These are phyloP conservation scores for Vaccinium vitisidaea DNA, from an alignment of 148 eudicot species.

Conservation along the genomic window DNA sequence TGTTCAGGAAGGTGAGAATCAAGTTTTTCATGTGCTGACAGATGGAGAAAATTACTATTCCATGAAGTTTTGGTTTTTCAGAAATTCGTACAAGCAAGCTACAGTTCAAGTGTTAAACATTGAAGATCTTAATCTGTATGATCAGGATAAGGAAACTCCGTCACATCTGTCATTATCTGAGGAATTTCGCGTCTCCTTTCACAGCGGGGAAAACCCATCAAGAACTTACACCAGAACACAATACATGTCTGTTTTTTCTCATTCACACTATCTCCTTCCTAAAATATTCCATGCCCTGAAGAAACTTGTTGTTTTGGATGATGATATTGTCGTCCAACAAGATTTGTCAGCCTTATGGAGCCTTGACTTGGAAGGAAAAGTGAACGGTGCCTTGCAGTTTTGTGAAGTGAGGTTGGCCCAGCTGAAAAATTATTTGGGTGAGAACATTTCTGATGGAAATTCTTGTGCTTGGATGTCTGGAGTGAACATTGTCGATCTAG, in stretches of 20 bases:
- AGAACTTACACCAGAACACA: conserved; percentile 49
- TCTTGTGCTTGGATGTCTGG: conserved; percentile 97
- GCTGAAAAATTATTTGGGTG: conserved; percentile 52
- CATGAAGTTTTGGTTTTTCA: conserved; percentile 81
- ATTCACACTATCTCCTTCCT: conserved; percentile 80
- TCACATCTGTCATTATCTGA: conserved; percentile 55
- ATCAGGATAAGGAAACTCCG: conserved; percentile 24
- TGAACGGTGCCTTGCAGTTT: conserved; percentile 74
- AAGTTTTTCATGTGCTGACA: conserved; percentile 88
- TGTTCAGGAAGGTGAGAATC: conserved; percentile 73
- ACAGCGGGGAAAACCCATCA: conserved; percentile 41
- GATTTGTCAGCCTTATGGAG: conserved; percentile 81
- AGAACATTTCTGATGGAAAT: conserved; percentile 35
- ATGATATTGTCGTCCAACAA: conserved; percentile 80
- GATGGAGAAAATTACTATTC: conserved; percentile 78
- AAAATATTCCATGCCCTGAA: conserved; percentile 57
- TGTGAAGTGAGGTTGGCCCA: conserved; percentile 69
- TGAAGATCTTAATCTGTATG: conserved; percentile 51
- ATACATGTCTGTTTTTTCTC: conserved; percentile 71
- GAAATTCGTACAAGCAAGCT: conserved; percentile 65
- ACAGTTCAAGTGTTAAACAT: conserved; percentile 72
- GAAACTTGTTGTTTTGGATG: conserved; percentile 81
- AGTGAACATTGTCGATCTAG: conserved; percentile 78
- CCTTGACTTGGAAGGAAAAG: conserved; percentile 70
- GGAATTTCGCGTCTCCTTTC: conserved; percentile 79